Conservation (phyloP, 495 filamentous ascomycete species). For the Trichoderma parareesei region DNA sequence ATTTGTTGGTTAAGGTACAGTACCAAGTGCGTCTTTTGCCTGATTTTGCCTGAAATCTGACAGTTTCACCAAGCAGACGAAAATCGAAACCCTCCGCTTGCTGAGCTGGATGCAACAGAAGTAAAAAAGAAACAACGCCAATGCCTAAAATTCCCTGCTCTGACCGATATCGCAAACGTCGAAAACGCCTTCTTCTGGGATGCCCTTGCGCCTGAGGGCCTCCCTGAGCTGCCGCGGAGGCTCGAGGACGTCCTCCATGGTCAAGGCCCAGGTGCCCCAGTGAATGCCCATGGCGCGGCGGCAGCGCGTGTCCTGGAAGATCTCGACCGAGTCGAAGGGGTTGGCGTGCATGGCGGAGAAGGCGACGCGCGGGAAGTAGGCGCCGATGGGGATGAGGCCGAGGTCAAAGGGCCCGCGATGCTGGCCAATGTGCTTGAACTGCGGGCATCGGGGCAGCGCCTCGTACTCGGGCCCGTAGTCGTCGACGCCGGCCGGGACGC, state of each 20-base stretch:
- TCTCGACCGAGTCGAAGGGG: conserved; percentile 81
- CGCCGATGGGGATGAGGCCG: conserved; percentile 90
- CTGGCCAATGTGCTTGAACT: conserved; percentile 79
- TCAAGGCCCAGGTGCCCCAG: conserved; percentile 91
- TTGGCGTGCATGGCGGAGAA: conserved; percentile 80
- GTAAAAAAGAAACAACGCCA: too few species aligned
- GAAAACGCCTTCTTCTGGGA: conserved; percentile 74
- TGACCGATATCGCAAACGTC: conserved; percentile 85
- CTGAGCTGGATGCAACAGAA: too few species aligned
- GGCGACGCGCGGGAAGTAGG: conserved; percentile 71
- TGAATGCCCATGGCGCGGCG: conserved; percentile 80
- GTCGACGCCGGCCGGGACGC: conserved; percentile 52
- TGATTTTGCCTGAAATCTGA: too few species aligned
- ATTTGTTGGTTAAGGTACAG: neutral
- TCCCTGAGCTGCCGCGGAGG: conserved; percentile 67
- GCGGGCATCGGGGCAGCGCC: conserved; percentile 68
- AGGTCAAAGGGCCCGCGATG: conserved; percentile 84
- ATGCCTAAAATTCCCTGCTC: conserved; percentile 58
- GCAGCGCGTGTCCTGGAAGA: conserved; percentile 83
- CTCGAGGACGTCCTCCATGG: conserved; percentile 77
- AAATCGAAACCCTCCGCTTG: too few species aligned
- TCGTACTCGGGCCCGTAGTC: conserved; percentile 64
- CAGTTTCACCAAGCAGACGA: too few species aligned
- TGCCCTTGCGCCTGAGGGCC: conserved; percentile 60
- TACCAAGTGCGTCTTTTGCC: neutral